These are phyloP conservation scores for Leccinum variicolor DNA, from an alignment of 768 basidiomycete species.

Conservation along the genomic window DNA sequence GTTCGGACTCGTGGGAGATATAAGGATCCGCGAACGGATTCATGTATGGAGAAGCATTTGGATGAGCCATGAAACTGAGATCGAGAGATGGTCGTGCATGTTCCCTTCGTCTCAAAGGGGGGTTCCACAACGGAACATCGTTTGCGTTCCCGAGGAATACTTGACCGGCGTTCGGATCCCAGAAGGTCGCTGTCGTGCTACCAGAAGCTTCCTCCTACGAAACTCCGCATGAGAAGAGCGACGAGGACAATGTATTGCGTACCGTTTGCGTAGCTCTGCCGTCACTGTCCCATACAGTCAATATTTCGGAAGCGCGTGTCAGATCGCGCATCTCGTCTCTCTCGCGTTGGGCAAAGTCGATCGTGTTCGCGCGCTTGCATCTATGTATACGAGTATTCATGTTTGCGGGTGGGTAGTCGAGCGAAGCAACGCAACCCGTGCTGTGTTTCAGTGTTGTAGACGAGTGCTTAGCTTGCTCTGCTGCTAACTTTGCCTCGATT, in stretches of 20 bases:
- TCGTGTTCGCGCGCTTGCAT: constrained; percentile 48
- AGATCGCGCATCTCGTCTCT: constrained; percentile 88
- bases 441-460: neutral
- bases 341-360: constrained; percentile 81
- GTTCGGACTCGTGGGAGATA: constrained; percentile 10
- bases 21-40: constrained; percentile 18
- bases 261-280: constrained; percentile 12
- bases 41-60: constrained; percentile 8
- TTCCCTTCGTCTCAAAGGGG: constrained; percentile 16
- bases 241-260: neutral
- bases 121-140: constrained; percentile 61
- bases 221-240: constrained; percentile 2
- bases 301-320: constrained; percentile 79
- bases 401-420: neutral
- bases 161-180: constrained; percentile 60
- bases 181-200: constrained; percentile 40
- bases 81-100: neutral
- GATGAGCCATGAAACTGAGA: neutral
- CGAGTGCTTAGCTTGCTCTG: neutral
- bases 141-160: constrained; percentile 80
- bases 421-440: neutral
- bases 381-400: constrained; percentile 21
- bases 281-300: constrained; percentile 38
- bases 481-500: constrained; percentile 15
- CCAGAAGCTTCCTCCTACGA: constrained; percentile 24